A percentile compares a stretch with the other conserved stretches of the same genome.
phyloP scores from a whole-genome alignment of 2,329 filamentous ascomycete genomes.

The Fusarium zealandicum region DNA sequence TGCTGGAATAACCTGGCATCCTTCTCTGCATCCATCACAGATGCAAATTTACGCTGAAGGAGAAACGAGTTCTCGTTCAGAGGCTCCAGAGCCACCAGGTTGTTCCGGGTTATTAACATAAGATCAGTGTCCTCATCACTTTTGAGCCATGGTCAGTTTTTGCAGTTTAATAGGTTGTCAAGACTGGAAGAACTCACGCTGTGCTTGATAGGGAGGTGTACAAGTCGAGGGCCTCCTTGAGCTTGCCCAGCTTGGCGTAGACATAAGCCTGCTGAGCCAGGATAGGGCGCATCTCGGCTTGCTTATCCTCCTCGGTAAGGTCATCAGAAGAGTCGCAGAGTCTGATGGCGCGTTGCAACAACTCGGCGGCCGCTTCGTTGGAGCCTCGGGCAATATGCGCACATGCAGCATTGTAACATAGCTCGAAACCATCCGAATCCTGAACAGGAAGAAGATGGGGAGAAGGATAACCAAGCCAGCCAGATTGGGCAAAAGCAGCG shows the following conservation, averaged over 20 bases:
- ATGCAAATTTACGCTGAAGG: conserved; percentile 66
- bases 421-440: conserved; percentile 79
- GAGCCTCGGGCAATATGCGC: conserved; percentile 74
- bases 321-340: conserved; percentile 79
- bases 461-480: conserved; percentile 65
- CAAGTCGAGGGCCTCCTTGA: conserved; percentile 69
- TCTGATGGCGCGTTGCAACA: conserved; percentile 73
- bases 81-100: conserved; percentile 56
- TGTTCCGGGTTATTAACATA: conserved; percentile 71
- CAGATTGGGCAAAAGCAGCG: conserved; percentile 74
- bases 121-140: conserved; percentile 74
- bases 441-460: conserved; percentile 58
- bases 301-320: conserved; percentile 75
- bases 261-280: conserved; percentile 79
- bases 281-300: conserved; percentile 76
- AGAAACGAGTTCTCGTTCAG: conserved; percentile 69
- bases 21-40: conserved; percentile 58
- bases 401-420: conserved; percentile 82
- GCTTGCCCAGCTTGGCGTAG: conserved; percentile 69
- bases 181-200: conserved; percentile 57
- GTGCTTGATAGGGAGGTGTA: conserved; percentile 67
- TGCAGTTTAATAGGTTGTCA: not conserved
- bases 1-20: conserved; percentile 75
- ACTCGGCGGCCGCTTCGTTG: conserved; percentile 66
- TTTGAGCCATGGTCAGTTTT: conserved; percentile 25